Conservation (phyloP, 2,329 filamentous ascomycete genomes). For the Penicillium sp. region DNA sequence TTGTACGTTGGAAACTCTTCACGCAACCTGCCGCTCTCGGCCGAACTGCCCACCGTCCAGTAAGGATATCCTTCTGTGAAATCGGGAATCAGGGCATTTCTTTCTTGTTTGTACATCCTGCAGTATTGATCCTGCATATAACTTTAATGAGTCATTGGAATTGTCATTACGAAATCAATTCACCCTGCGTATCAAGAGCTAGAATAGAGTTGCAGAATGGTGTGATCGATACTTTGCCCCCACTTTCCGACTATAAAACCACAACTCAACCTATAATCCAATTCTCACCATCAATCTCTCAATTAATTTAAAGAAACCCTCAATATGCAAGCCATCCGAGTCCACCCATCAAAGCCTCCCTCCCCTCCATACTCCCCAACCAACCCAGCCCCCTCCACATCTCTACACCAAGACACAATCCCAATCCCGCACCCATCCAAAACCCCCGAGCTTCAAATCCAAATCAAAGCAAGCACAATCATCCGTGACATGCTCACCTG, state of each 20-base stretch:
- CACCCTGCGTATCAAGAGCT: too few relatives aligned
- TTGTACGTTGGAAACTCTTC: conserved; percentile 57
- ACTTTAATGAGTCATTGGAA: conserved; percentile 6
- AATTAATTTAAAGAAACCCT: too few relatives aligned
- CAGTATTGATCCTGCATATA: conserved; percentile 4
- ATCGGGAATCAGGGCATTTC: background rate
- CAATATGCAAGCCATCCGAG: conserved; percentile 23
- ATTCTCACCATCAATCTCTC: too few relatives aligned
- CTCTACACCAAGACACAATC: conserved; percentile 19
- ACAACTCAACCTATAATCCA: too few relatives aligned
- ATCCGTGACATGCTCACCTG: conserved; percentile 23
- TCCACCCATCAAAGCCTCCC: conserved; percentile 16
- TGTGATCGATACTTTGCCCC: too few relatives aligned
- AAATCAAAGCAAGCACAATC: conserved; percentile 22
- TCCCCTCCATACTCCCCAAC: conserved; percentile 14
- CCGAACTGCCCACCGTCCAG: conserved; percentile 29
- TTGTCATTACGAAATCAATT: too few relatives aligned
- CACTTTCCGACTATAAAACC: too few relatives aligned
- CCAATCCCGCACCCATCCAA: conserved; percentile 16
- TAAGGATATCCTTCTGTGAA: conserved; percentile 8
- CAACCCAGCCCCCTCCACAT: conserved; percentile 26
- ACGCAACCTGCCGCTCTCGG: conserved; percentile 50
- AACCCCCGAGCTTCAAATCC: conserved; percentile 19
- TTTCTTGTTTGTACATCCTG: conserved; percentile 5
- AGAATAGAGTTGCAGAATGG: too few relatives aligned